Evolutionary conservation across 1,284 basidiomycete genomes (phyloP).

Genomic region (Thecaphora thlaspeos): DNA sequence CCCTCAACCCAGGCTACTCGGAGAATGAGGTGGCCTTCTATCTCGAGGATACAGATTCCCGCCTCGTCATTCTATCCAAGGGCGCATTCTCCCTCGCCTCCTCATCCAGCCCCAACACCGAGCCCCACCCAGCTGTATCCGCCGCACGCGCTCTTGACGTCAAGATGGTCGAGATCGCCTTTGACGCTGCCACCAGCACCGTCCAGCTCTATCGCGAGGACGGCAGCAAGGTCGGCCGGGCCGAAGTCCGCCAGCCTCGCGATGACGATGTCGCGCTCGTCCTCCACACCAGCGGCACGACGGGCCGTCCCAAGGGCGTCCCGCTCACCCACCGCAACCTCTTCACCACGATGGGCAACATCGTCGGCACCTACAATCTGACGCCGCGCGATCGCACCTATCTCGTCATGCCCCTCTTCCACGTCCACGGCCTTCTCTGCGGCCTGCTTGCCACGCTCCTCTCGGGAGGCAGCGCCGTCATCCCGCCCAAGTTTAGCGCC

Average conservation of each 20-base stretch:
- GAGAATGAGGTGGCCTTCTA: constrained; percentile 58
- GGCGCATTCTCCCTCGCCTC: constrained; percentile 34
- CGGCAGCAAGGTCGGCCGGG: constrained; percentile 20
- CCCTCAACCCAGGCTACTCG: constrained; percentile 60
- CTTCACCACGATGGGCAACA: constrained; percentile 65
- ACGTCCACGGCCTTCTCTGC: constrained; percentile 68
- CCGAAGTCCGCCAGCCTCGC: constrained; percentile 23
- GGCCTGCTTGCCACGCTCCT: constrained; percentile 67
- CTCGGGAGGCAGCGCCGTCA: constrained; percentile 66
- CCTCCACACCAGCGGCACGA: constrained; percentile 67
- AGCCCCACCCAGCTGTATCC: constrained; percentile 24
- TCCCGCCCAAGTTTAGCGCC: constrained; percentile 66
- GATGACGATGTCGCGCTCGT: constrained; percentile 62
- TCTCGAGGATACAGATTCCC: constrained; percentile 58
- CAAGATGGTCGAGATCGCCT: constrained; percentile 50
- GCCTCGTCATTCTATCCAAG: constrained; percentile 52
- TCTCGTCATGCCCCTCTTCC: constrained; percentile 71
- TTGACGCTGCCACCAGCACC: constrained; percentile 36
- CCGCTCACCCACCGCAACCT: constrained; percentile 67
- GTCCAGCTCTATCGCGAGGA: constrained; percentile 31
- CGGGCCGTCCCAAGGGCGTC: constrained; percentile 64
- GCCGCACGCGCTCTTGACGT: constrained; percentile 45
- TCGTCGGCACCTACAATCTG: constrained; percentile 62
- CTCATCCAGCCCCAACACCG: neutral
- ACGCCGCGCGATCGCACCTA: constrained; percentile 59